Base-by-base conservation (phyloP, 2,329 filamentous ascomycete genomes). In the Emergomyces orientalis region DNA sequence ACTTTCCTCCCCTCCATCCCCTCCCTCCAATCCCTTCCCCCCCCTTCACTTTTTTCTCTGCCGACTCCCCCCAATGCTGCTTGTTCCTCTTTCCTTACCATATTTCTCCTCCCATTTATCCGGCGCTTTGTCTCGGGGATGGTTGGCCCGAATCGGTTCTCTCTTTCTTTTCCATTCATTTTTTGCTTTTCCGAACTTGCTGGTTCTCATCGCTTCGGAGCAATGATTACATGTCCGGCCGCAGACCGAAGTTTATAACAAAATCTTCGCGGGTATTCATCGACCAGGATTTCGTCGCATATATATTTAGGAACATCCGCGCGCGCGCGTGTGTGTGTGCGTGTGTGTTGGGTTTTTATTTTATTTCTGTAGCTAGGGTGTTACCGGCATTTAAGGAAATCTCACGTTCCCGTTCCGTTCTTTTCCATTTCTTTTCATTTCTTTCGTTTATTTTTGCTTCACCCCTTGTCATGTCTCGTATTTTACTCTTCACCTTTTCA, bases 361-460 rank as follows among this genome's bases (percentile, higher is more conserved):
- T 49, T 60, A 43, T 60, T 22, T 51, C 58, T 59, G 47, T 55
- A 61, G 58, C 60, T 63, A 54, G 41, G 59, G 62, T 65, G 62
- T 65, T 62, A 52, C 60, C 65, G 66, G 64, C 63, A 54, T 39
- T 57, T 45, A 45, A 59, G 39, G 56, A 39, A 39, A 25, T 57
- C 22, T 39, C 55, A 41, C 13, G 34, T 41, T 57, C n/a, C 32
- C 34, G 22, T 41, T 49, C 2, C 14, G 6, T 32, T 54, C 19
- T 37, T 25, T 39, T 56, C 6, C 7, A 32, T 17, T 56, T 25
- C 6, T 11, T 34, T 8, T 34, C 25, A 14, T n/a, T 8, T 30
- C 25, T 13, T 45, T 52, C 6, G 6, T 32, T 52, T 32, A 52
- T 32, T 34, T 34, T 54, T 17, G 17, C 19, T 32, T 32, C 19